Base-by-base conservation (phyloP, 2,329 filamentous ascomycete species). In the Colletotrichum musicola region DNA sequence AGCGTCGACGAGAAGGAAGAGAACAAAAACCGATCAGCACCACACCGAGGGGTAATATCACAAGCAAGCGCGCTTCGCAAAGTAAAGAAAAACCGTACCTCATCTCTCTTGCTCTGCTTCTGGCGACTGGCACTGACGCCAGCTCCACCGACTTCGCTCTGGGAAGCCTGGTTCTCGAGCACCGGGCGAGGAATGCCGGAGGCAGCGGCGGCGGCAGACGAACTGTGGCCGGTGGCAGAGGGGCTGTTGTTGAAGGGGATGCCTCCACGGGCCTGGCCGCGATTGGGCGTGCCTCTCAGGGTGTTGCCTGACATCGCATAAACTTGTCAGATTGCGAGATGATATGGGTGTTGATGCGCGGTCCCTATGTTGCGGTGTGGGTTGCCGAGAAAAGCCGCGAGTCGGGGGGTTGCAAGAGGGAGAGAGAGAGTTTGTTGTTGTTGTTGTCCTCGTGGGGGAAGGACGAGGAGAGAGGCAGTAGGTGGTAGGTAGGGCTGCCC, bases 101-200 rank as follows among this genome's bases (percentile, higher is more conserved):
- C 96, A 91, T 99, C 96, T 82, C 95, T 91, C 85, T 98, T 98
- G 74, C 91, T 92, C 86, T 98, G 95, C 84, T 98, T 98, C 81
- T 96, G 93, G 77, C 96, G 90, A 81, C 95, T 98, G 75, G 94
- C 93, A 83, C 94, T 98, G 83, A 98, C 88, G 47, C 92, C 90
- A 63, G 93, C 93, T 72, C 78, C 81, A 64, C 81, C 87, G 69
- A 79, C 82, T 74, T 92, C 92, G 82, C 84, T 89, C 72, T 85
- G 83, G 73, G 86, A 82, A 46, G 78, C 77, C 67, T 85, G 83
- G 68, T 80, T 80, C 58, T 94, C 92, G 71, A 89, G 84, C 58
- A 92, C 89, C 53, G 92, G 92, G 75, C 93, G 88, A 74, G 92
- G 92, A 77, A 94, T 94, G 76, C 82, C 86, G 57, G 92, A 94